Percentiles rank a stretch among this genome's conserved stretches.
Conservation (phyloP, 345 rosid species). For the Rhizophora mangle region DNA sequence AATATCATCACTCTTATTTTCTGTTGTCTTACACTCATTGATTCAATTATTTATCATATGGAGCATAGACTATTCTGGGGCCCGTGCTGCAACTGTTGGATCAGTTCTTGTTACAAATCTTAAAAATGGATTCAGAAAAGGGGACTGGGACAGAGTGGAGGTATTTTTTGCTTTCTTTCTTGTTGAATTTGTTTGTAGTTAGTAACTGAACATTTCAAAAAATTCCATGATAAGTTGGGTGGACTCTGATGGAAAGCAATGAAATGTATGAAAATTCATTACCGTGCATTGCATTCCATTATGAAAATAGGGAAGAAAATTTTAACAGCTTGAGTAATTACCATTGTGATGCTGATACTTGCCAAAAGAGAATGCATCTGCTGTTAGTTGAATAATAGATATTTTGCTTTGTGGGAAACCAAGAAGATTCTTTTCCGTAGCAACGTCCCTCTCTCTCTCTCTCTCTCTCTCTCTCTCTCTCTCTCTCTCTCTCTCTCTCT, state of each 20-base stretch:
- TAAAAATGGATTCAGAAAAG: constrained; percentile 63
- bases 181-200: not conserved
- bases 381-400: too few relatives aligned
- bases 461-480: too few relatives aligned
- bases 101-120: constrained; percentile 79
- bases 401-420: too few relatives aligned
- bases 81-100: constrained; percentile 74
- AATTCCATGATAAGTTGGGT: not conserved
- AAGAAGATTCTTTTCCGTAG: too few relatives aligned
- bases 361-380: not conserved
- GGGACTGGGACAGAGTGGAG: constrained; percentile 81
- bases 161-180: constrained; percentile 31
- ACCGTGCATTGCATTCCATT: too few relatives aligned
- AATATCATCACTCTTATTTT: constrained; percentile 5
- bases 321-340: not conserved
- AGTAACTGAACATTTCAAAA: not conserved
- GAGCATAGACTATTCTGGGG: constrained; percentile 64
- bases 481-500: too few relatives aligned
- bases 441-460: too few relatives aligned
- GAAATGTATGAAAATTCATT: too few relatives aligned
- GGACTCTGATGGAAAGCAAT: too few relatives aligned
- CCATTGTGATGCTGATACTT: not conserved
- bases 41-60: constrained; percentile 2
- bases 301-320: too few relatives aligned
- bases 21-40: constrained; percentile 4